These are phyloP conservation scores for Leccinum uliginosum DNA, from an alignment of 768 basidiomycete genomes.

Conservation along the genomic window DNA sequence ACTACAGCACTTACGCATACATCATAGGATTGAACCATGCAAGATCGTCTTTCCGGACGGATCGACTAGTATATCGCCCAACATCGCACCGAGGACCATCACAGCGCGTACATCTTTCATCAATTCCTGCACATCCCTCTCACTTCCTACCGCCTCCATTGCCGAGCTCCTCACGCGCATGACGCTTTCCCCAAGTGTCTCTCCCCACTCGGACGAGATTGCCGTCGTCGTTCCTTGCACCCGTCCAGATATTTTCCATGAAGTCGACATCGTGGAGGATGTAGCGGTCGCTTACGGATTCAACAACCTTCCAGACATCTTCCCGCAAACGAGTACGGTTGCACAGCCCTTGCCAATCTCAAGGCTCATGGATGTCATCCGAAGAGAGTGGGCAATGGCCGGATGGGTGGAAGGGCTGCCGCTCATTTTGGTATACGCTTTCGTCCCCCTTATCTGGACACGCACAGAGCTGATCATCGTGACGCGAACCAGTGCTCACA, in stretches of 20 bases:
- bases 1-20: not conserved
- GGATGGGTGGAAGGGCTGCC: conserved; percentile 97
- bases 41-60: conserved; percentile 80
- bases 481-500: conserved; percentile 75
- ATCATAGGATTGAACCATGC: conserved; percentile 84
- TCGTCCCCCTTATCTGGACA: not conserved
- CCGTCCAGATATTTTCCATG: conserved; percentile 96
- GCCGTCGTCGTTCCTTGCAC: conserved; percentile 83
- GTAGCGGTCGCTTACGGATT: conserved; percentile 97
- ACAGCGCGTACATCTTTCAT: conserved; percentile 84
- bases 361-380: conserved; percentile 83
- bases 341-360: conserved; percentile 89
- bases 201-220: conserved; percentile 59
- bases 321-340: conserved; percentile 92
- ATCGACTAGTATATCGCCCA: conserved; percentile 68
- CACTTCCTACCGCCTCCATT: conserved; percentile 61
- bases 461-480: conserved; percentile 1
- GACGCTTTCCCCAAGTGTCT: conserved; percentile 57
- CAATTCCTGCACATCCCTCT: conserved; percentile 92
- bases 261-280: conserved; percentile 98
- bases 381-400: conserved; percentile 87
- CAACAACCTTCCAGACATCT: conserved; percentile 89
- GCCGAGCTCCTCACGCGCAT: conserved; percentile 76
- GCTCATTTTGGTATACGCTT: conserved; percentile 69
- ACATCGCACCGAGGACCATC: conserved; percentile 68